Evolutionary conservation across 176 grass and related monocot species (phyloP), one percentile per base, ranked within the genome.

Genomic region (Lolium perenne): DNA sequence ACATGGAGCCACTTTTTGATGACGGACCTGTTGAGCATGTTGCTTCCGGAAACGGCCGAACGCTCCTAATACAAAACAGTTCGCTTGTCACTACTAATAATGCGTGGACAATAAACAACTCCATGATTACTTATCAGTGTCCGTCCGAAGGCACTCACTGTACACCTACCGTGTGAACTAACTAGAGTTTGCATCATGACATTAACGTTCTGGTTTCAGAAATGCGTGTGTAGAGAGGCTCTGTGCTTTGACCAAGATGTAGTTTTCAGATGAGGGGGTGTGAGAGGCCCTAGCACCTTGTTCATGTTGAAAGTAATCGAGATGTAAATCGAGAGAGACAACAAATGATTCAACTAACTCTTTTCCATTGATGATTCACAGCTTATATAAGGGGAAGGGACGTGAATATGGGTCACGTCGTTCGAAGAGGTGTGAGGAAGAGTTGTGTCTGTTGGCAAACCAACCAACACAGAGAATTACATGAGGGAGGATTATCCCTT

Each of bases 1-100:
- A 80, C 57, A 89, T 38, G 40, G 22, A 56, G 41, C 26, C 66
- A 74, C 76, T 84, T 74, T 89, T 89, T 46, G 32, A 79, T 89
- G 75, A 84, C 21, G 14, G 82, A 43, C 32, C 60, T n/a, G 29
- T 54, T 54, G 29, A 32, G 11, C 14, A 70, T 43, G 43, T 65
- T 63, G 45, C 79, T 62, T 21, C 20, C 10, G n/a, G 26, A 29
- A 82, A 90, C 59, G 51, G 62, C 29, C 83, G 76, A 82, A 17
- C 77, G 43, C 15, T 86, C 62, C 61, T 7, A 57, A 38, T 70
- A 71, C n/a, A 71, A 77, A 71, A 86, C 40, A 77, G 20, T 62
- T 82, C 82, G 20, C 71, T 6, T 86, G 71, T 78, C 78, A 86
- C 71, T 71, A 77, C 43, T 77, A 18, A 18, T 76, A 40, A n/a